A percentile compares a stretch with the other conserved stretches of the same genome.
phyloP scores from a whole-genome alignment of 352 stramenopile genomes.

The Halophytophthora batemanensis region DNA sequence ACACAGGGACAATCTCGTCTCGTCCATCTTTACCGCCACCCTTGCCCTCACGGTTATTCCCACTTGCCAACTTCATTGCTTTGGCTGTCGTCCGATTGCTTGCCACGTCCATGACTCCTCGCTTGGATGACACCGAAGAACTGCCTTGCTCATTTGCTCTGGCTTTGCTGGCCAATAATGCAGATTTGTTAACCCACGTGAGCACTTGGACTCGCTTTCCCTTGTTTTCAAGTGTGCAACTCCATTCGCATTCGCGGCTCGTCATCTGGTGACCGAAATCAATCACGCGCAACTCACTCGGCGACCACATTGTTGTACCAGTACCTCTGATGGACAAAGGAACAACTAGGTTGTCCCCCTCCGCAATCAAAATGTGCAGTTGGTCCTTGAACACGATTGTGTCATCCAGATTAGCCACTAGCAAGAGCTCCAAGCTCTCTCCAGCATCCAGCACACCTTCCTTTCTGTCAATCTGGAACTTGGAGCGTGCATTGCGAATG shows the following conservation, averaged over 20 bases:
- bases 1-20: slow-evolving; percentile 59
- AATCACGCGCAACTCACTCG: slow-evolving; percentile 83
- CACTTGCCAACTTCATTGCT: slow-evolving; percentile 9
- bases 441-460: slow-evolving; percentile 84
- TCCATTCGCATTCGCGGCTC: slow-evolving; percentile 83
- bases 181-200: slow-evolving; percentile 88
- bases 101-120: slow-evolving; percentile 8
- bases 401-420: slow-evolving; percentile 93
- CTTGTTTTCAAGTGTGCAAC: slow-evolving; percentile 95
- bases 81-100: slow-evolving; percentile 12
- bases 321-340: slow-evolving; percentile 89
- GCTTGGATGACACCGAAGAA: slow-evolving; percentile 10
- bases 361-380: slow-evolving; percentile 89
- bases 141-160: slow-evolving; percentile 8
- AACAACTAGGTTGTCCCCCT: slow-evolving; percentile 90
- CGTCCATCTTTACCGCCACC: slow-evolving; percentile 6
- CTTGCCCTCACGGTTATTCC: slow-evolving; percentile 19
- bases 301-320: slow-evolving; percentile 93
- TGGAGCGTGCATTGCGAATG: slow-evolving; percentile 89
- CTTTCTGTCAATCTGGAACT: slow-evolving; percentile 89
- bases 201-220: slow-evolving; percentile 90
- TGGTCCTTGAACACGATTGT: slow-evolving; percentile 91
- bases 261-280: slow-evolving; percentile 94
- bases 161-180: slow-evolving; percentile 12
- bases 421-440: slow-evolving; percentile 62